phyloP scores from a whole-genome alignment of 108 stramenopile genomes.

The Cyclotella sp. region DNA sequence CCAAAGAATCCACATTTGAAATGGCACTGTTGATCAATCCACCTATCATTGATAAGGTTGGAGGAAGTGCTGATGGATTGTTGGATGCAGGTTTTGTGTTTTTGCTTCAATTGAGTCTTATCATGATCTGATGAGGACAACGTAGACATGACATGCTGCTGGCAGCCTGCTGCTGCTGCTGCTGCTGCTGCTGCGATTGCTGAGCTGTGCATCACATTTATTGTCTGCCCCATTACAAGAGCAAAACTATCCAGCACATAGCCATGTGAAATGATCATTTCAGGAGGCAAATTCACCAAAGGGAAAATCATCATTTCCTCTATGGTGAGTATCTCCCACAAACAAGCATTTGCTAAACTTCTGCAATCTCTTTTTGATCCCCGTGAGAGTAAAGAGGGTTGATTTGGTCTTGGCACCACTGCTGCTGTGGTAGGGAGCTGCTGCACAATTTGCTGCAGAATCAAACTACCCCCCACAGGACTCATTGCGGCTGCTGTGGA shows the following conservation, averaged over 20 bases:
- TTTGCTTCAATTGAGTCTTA: conserved; percentile 9
- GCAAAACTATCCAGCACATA: conserved; percentile 41
- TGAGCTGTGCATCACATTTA: background rate
- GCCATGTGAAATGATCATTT: conserved; percentile 60
- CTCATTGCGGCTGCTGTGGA: conserved; percentile 30
- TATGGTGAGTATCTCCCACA: background rate
- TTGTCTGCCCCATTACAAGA: conserved; percentile 4
- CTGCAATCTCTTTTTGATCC: conserved; percentile 50
- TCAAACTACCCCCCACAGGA: conserved; percentile 27
- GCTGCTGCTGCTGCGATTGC: conserved; percentile 23
- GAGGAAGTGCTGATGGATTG: conserved; percentile 74
- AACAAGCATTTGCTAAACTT: conserved; percentile 28
- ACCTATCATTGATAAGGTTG: conserved; percentile 80
- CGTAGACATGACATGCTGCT: background rate
- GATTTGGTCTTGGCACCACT: background rate
- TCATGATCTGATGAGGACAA: background rate
- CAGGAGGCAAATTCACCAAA: conserved; percentile 55
- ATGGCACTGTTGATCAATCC: conserved; percentile 89
- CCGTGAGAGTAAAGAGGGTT: conserved; percentile 42
- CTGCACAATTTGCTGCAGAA: conserved; percentile 20
- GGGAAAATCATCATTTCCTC: conserved; percentile 25
- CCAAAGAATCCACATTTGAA: conserved; percentile 85
- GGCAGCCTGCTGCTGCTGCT: conserved; percentile 5
- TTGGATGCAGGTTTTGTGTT: conserved; percentile 68
- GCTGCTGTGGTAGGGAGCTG: background rate